These are phyloP conservation scores for Pichia deserticola DNA, from an alignment of 805 yeast species.

Conservation along the genomic window DNA sequence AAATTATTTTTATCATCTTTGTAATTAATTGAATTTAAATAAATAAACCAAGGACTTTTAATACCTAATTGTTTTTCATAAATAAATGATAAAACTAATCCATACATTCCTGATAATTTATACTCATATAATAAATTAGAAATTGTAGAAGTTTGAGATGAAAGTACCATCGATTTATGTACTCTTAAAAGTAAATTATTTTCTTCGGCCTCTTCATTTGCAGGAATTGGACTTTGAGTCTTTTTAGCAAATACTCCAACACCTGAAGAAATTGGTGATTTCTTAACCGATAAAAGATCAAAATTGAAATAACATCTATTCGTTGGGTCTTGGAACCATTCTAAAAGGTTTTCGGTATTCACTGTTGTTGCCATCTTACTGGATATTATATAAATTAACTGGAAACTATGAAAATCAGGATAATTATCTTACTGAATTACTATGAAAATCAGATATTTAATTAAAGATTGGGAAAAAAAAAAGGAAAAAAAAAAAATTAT, in stretches of 20 bases:
- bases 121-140: slow-evolving; percentile 61
- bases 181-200: slow-evolving; percentile 41
- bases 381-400: no score
- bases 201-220: slow-evolving; percentile 22
- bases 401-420: not conserved
- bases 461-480: no score
- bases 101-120: slow-evolving; percentile 55
- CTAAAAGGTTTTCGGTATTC: slow-evolving; percentile 25
- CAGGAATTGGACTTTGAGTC: slow-evolving; percentile 19
- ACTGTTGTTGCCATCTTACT: slow-evolving; percentile 26
- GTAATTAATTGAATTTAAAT: slow-evolving; percentile 45
- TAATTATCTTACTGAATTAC: no score
- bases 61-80: slow-evolving; percentile 56
- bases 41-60: slow-evolving; percentile 77
- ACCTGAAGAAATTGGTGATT: slow-evolving; percentile 45
- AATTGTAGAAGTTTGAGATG: slow-evolving; percentile 52
- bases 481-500: no score
- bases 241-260: slow-evolving; percentile 61
- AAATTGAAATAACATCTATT: slow-evolving; percentile 50
- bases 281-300: slow-evolving; percentile 35
- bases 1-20: slow-evolving; percentile 2
- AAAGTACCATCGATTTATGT: slow-evolving; percentile 53
- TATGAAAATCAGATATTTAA: no score
- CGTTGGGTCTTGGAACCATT: slow-evolving; percentile 44
- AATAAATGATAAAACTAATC: slow-evolving; percentile 58